These are phyloP conservation scores for Noccaea bulbosa DNA, from an alignment of 345 rosid genomes.

Conservation along the genomic window DNA sequence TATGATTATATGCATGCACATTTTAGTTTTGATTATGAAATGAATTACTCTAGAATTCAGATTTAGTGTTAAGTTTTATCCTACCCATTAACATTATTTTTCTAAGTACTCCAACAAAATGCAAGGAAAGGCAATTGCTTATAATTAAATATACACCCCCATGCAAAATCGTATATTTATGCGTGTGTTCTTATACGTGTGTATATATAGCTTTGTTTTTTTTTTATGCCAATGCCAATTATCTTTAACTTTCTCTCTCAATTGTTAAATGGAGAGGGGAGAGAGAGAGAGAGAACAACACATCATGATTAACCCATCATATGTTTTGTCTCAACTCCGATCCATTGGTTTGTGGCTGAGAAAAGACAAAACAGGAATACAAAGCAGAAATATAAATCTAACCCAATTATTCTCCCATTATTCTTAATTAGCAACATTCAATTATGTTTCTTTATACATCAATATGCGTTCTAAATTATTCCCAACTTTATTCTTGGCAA, in stretches of 20 bases:
- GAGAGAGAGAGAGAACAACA: conserved; percentile 22
- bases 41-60: conserved; percentile 50
- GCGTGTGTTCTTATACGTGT: background rate
- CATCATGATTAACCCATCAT: conserved; percentile 65
- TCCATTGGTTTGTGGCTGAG: conserved; percentile 34
- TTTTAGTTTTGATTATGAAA: conserved; percentile 45
- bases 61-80: conserved; percentile 53
- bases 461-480: background rate
- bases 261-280: conserved; percentile 7
- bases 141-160: background rate
- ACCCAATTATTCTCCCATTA: background rate
- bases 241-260: background rate
- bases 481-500: background rate
- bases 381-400: conserved; percentile 28
- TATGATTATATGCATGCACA: conserved; percentile 3
- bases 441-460: conserved; percentile 11
- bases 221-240: background rate
- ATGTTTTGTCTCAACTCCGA: conserved; percentile 48
- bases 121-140: conserved; percentile 54
- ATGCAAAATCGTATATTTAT: background rate
- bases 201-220: background rate
- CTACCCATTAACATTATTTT: background rate
- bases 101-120: conserved; percentile 64
- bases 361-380: conserved; percentile 36
- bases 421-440: background rate